Percentiles rank a stretch among this genome's conserved stretches.
Conservation (phyloP, 2,329 filamentous ascomycete genomes). For the Neofusicoccum sp. region DNA sequence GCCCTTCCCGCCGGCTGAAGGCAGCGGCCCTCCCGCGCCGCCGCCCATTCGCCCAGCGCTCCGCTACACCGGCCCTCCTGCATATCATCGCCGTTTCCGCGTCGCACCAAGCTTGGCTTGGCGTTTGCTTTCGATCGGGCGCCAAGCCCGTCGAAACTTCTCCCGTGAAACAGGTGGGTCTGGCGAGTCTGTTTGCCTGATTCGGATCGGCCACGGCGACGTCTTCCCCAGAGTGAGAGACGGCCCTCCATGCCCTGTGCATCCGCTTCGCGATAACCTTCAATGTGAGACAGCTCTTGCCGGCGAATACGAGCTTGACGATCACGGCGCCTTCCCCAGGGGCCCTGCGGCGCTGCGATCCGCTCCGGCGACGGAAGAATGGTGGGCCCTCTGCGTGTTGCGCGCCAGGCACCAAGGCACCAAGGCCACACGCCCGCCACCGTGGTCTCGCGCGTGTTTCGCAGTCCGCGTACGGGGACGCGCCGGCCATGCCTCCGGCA, state of each 20-base stretch:
- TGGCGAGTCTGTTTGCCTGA: constrained; percentile 2
- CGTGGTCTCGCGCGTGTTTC: too few species aligned
- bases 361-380: background rate
- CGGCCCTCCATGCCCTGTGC: background rate
- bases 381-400: too few species aligned
- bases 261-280: background rate
- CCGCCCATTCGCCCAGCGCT: background rate
- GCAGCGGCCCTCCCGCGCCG: background rate
- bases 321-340: background rate
- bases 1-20: background rate
- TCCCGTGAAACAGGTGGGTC: background rate
- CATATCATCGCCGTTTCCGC: constrained; percentile 1
- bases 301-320: background rate
- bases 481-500: too few species aligned
- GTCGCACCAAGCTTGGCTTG: constrained; percentile 10
- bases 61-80: background rate
- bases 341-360: background rate
- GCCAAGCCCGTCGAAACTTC: background rate
- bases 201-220: background rate
- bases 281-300: background rate
- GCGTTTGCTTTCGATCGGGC: constrained; percentile 1
- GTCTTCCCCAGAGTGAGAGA: background rate
- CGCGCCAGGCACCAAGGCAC: too few species aligned
- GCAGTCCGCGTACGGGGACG: too few species aligned
- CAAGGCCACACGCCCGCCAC: too few species aligned